Evolutionary conservation across 2,329 filamentous ascomycete species (phyloP).

Genomic region (Beauveria australis): DNA sequence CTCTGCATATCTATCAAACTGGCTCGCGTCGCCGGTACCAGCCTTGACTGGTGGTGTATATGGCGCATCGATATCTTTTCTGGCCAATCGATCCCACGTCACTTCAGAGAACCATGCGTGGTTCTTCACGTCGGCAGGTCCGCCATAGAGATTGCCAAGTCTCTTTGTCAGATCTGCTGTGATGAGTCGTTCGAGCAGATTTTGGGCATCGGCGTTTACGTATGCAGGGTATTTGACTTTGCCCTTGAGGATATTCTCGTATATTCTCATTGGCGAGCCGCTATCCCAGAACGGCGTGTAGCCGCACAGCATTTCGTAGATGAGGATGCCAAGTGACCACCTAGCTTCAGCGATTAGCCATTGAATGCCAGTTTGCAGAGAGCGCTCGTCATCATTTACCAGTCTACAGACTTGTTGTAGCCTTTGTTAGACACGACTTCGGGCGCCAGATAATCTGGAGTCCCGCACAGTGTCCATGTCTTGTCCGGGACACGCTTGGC

Average conservation of each 20-base stretch:
- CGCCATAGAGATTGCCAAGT: conserved; percentile 86
- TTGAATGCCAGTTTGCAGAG: background rate
- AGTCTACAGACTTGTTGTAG: conserved; percentile 99
- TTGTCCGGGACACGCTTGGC: conserved; percentile 98
- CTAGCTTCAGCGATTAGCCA: conserved; percentile 34
- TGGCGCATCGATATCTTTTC: conserved; percentile 96
- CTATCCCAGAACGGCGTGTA: conserved; percentile 99
- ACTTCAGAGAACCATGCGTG: conserved; percentile 97
- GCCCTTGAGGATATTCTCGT: conserved; percentile 96
- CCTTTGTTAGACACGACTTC: conserved; percentile 99
- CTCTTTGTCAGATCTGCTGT: conserved; percentile 92
- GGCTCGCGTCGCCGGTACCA: conserved; percentile 87
- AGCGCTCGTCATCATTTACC: conserved; percentile 50
- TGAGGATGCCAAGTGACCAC: conserved; percentile 97
- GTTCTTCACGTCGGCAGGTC: conserved; percentile 85
- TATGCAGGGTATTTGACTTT: conserved; percentile 96
- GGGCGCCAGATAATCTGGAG: conserved; percentile 92
- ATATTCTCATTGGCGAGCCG: conserved; percentile 97
- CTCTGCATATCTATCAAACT: conserved; percentile 97
- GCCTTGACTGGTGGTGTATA: conserved; percentile 95
- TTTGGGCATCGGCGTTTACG: conserved; percentile 87
- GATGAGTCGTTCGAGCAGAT: conserved; percentile 86
- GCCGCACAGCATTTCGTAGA: conserved; percentile 98
- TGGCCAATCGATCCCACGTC: conserved; percentile 87
- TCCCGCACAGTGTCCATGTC: conserved; percentile 97